Base-by-base conservation (phyloP, 2,329 filamentous ascomycete species). In the Clarireedia monteithiana region DNA sequence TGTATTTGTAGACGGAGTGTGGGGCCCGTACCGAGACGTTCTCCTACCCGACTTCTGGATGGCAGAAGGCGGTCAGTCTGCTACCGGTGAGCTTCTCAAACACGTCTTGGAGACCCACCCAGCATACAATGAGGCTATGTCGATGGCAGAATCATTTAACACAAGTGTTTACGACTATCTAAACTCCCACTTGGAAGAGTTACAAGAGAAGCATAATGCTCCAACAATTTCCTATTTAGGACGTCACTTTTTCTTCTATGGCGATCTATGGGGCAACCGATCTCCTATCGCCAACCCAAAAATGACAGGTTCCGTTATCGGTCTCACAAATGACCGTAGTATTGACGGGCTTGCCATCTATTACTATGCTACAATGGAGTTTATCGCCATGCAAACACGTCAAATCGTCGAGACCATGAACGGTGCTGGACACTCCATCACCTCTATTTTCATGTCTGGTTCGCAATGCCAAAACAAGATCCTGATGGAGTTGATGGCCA, bases 321-420 rank as follows among this genome's bases (percentile, higher is more conserved):
- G 94, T 17, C 77, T 99, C 58, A 89, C 85, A 68, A 89, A 83
- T 64, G 92, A 97, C 74, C 91, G 89, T 72, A 88, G 84, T 64
- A 81, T 94, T 49, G 89, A 96, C 68, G 87, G 89, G 52, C 82
- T 99, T 51, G 91, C 92, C 0, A 75, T 96, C 23, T 86, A 91
- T 74, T 99, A 99, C 75, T 97, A 96, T 68, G 89, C 84, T 24
- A 95, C 92, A 3, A 90, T 99, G 83, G 94, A 99, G 74, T 97
- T 97, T 73, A 97, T 99, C 66, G 91, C 94, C 30, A 82, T 97
- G 71, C 94, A 99, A 73, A 99, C 94, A 0, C 85, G 89, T 57
- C 94, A 99, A 72, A 99, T 99, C 66, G 81, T 99, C 61, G 87
- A 95, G 67, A 82, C 87, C 38, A 96, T 99, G 91, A 99, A 97